These are phyloP conservation scores for Tetrapisispora phaffii DNA, from an alignment of 805 yeast genomes.

Conservation along the genomic window DNA sequence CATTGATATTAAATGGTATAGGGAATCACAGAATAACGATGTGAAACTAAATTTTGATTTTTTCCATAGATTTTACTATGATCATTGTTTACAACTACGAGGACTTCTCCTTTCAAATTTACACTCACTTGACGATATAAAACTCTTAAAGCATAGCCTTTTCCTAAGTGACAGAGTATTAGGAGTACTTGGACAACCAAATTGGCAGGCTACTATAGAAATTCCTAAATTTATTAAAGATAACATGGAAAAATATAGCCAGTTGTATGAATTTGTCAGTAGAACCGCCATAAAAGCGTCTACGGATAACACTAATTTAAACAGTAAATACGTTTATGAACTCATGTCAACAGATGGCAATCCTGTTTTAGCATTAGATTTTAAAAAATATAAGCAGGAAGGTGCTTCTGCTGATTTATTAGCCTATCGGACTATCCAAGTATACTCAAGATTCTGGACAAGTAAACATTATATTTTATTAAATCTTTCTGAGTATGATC, in stretches of 20 bases:
- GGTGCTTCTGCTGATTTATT: slow-evolving; percentile 38
- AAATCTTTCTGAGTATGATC: slow-evolving; percentile 55
- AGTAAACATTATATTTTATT: slow-evolving; percentile 47
- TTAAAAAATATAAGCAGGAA: slow-evolving; percentile 28
- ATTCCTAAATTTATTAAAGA: slow-evolving; percentile 44
- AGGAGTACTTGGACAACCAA: slow-evolving; percentile 47
- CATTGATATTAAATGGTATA: slow-evolving; percentile 13
- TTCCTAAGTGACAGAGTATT: slow-evolving; percentile 37
- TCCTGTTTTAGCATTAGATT: slow-evolving; percentile 51
- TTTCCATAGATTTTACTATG: slow-evolving; percentile 41
- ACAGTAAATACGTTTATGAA: slow-evolving; percentile 42
- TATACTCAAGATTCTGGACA: slow-evolving; percentile 63
- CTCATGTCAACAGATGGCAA: slow-evolving; percentile 61
- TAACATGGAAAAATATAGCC: slow-evolving; percentile 38
- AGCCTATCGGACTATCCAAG: slow-evolving; percentile 49
- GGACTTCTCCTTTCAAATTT: slow-evolving; percentile 3
- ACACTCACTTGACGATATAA: slow-evolving; percentile 12
- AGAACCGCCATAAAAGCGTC: slow-evolving; percentile 47
- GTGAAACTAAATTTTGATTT: slow-evolving; percentile 24
- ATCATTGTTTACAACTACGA: slow-evolving; percentile 17
- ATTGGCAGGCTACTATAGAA: slow-evolving; percentile 41
- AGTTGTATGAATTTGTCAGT: slow-evolving; percentile 62
- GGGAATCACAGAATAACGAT: neutral
- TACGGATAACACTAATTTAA: slow-evolving; percentile 24
- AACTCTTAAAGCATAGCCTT: slow-evolving; percentile 20